Base-by-base conservation (phyloP, 1,284 basidiomycete genomes). In the Apiotrichum brassicae region DNA sequence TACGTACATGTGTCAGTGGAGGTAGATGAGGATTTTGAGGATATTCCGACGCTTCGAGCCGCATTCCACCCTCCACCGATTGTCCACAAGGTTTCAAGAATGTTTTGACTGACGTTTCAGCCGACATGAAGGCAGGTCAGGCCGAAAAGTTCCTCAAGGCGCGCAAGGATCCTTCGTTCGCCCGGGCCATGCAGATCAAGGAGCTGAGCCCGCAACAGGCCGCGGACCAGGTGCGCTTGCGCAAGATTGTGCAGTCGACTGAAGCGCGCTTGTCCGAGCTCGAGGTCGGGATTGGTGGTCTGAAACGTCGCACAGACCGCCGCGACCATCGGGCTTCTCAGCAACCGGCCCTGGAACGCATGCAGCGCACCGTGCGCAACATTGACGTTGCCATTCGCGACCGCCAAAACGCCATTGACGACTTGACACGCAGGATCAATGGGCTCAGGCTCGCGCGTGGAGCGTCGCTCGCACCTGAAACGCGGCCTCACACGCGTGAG, bases 191-290 rank as follows among this genome's bases (percentile, higher is more conserved):
- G 39, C 68, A 74, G 33, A 68, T 76, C 12, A 68, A 74, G 30
- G 75, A 78, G 54, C 71, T 79, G 0, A 75, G 74, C 16, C 75
- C 78, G 0, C 75, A 78, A 55, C 78, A 79, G 51, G 59, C 70
- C 12, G 74, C 75, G 39, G 76, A 72, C 44, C 77, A 77, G 58
- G 57, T 62, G 38, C 64, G 67, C 40, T 64, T 79, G 25, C 67
- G 76, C 22, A 70, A 72, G 41, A 58, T 70, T 12, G 66, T 71
- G 19, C 49, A 76, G 58, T 58, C 65, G 26, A 70, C 75, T 2
- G 71, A 74, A 12, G 61, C 68, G 18, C 62, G 70, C 16, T 60
- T 78, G 22, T 63, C 70, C 35, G 75, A 78, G 60, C 56, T 72
- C 9, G 65, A 70, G 20, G 51, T 43, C 6, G 54, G 58, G 2